Conservation (phyloP, 2,329 filamentous ascomycete genomes). For the Lojkania enalia region DNA sequence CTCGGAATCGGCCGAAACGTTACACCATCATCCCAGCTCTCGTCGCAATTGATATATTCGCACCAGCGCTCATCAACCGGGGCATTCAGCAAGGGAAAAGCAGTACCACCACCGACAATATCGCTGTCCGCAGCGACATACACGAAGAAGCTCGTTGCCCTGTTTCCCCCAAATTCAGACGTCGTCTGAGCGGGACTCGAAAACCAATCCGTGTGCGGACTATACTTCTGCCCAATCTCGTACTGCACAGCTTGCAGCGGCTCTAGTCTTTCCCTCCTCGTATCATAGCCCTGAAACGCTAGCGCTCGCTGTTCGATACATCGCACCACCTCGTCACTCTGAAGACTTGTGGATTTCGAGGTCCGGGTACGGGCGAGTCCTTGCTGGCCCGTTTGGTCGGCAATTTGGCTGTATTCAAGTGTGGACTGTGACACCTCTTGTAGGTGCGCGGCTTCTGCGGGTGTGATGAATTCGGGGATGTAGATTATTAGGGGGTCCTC, state of each 20-base stretch:
- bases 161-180: constrained; percentile 29
- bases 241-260: constrained; percentile 52
- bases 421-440: constrained; percentile 52
- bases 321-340: constrained; percentile 50
- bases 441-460: constrained; percentile 53
- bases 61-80: constrained; percentile 56
- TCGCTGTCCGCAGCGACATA: constrained; percentile 51
- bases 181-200: constrained; percentile 22
- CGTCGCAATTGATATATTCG: constrained; percentile 57
- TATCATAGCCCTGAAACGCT: constrained; percentile 58
- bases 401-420: constrained; percentile 25
- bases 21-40: constrained; percentile 47
- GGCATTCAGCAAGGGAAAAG: constrained; percentile 57
- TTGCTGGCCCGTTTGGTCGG: constrained; percentile 25
- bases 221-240: constrained; percentile 57
- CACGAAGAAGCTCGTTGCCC: constrained; percentile 62
- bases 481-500: constrained; percentile 60
- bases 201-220: constrained; percentile 61
- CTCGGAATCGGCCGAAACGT: constrained; percentile 60
- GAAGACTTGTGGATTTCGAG: constrained; percentile 26
- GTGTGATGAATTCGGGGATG: constrained; percentile 58
- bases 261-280: constrained; percentile 54
- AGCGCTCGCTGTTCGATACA: constrained; percentile 61
- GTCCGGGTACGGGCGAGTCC: constrained; percentile 24
- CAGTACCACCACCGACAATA: constrained; percentile 60